These are phyloP conservation scores for Flueggea neowawraea DNA, from an alignment of 441 rosid genomes.

Conservation along the genomic window DNA sequence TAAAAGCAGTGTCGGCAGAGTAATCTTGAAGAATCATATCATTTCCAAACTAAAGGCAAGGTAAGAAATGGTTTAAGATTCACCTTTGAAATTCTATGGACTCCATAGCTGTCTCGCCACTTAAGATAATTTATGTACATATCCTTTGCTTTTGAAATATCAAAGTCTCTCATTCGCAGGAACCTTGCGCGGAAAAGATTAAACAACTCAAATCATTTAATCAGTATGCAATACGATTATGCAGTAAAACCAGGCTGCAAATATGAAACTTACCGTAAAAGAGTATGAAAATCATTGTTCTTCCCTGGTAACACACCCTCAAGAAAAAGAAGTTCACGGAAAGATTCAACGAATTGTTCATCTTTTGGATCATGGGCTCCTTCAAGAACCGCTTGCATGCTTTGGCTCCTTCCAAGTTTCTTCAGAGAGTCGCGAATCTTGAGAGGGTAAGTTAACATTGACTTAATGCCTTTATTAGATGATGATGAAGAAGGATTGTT, in stretches of 20 bases:
- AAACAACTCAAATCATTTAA: too few species aligned
- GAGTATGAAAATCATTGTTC: slow-evolving; percentile 52
- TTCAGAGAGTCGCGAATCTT: slow-evolving; percentile 40
- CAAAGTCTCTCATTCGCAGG: slow-evolving; percentile 53
- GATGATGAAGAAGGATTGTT: slow-evolving; percentile 6
- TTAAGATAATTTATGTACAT: slow-evolving; percentile 41
- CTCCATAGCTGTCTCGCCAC: slow-evolving; percentile 46
- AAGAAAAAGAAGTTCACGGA: slow-evolving; percentile 39
- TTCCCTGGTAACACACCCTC: slow-evolving; percentile 37
- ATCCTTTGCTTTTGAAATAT: slow-evolving; percentile 48
- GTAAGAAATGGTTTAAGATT: slow-evolving; percentile 1
- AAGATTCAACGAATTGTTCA: slow-evolving; percentile 39
- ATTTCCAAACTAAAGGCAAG: too few species aligned
- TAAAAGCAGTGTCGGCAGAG: too few species aligned
- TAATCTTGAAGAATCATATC: too few species aligned
- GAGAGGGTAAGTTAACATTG: slow-evolving; percentile 22
- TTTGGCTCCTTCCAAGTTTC: slow-evolving; percentile 38
- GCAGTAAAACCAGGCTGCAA: too few species aligned
- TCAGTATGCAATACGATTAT: too few species aligned
- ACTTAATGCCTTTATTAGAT: slow-evolving; percentile 21
- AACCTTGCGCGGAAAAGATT: slow-evolving; percentile 23
- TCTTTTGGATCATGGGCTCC: slow-evolving; percentile 49
- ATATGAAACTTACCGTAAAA: slow-evolving; percentile 33
- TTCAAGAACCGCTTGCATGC: slow-evolving; percentile 34
- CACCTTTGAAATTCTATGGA: slow-evolving; percentile 47